Percentiles rank a stretch among this genome's conserved stretches.
phyloP scores from a whole-genome alignment of 140 eudicot genomes.

The Cichorium intybus region DNA sequence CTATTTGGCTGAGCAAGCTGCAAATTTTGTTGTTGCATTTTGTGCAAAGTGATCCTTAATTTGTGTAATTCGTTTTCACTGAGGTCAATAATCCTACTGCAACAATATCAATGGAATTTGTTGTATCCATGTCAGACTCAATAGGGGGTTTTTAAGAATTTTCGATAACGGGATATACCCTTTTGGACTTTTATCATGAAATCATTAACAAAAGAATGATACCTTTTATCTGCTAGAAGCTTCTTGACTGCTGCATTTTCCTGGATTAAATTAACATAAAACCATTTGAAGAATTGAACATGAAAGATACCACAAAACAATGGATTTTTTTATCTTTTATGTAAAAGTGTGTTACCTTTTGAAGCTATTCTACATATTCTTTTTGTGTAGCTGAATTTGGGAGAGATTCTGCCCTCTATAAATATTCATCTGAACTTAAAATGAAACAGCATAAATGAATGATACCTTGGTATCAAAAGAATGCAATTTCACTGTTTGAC shows the following conservation, averaged over 20 bases:
- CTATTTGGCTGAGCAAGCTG: conserved; percentile 61
- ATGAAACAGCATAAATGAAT: too few relatives aligned
- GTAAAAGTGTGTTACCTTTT: conserved; percentile 46
- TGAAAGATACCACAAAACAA: neutral
- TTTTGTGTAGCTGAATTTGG: conserved; percentile 26
- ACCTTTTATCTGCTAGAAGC: conserved; percentile 62
- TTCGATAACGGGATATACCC: neutral
- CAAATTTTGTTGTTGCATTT: conserved; percentile 59
- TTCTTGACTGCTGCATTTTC: conserved; percentile 40
- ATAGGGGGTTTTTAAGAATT: neutral
- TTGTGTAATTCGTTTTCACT: conserved; percentile 53
- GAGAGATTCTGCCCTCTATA: too few relatives aligned
- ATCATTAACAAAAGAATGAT: conserved; percentile 28
- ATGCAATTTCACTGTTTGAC: too few relatives aligned
- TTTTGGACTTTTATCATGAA: too few relatives aligned
- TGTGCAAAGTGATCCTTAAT: conserved; percentile 53
- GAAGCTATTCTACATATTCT: conserved; percentile 53
- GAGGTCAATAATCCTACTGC: conserved; percentile 58
- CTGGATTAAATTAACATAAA: conserved; percentile 25
- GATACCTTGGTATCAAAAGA: too few relatives aligned
- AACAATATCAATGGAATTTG: conserved; percentile 15
- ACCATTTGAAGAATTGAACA: conserved; percentile 6
- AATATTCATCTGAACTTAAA: too few relatives aligned
- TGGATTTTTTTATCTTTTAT: neutral
- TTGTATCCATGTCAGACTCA: too few relatives aligned